phyloP scores from a whole-genome alignment of 768 basidiomycete species.

The Boletus tylopilopsis region DNA sequence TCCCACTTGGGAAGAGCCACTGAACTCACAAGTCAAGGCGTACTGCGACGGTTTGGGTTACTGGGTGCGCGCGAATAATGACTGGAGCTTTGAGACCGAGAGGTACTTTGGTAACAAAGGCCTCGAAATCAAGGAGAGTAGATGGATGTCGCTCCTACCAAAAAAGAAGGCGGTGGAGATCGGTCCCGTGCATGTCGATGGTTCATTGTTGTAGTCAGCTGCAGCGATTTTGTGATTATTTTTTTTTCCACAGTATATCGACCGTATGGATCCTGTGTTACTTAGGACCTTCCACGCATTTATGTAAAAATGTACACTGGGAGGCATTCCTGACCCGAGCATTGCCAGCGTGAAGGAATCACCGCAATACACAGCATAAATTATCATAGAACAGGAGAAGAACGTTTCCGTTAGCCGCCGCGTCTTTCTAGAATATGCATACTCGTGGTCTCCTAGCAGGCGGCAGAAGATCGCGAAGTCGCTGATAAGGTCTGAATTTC shows the following conservation, averaged over 20 bases:
- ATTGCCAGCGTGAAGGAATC: too few species aligned
- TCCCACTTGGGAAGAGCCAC: constrained; percentile 38
- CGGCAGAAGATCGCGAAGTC: too few species aligned
- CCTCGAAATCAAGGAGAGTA: constrained; percentile 26
- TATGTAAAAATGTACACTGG: too few species aligned
- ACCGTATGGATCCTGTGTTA: too few species aligned
- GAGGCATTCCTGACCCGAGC: too few species aligned
- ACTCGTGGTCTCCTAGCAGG: too few species aligned
- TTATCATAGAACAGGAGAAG: too few species aligned
- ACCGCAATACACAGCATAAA: too few species aligned
- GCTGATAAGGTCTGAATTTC: too few species aligned
- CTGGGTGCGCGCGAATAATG: constrained; percentile 48
- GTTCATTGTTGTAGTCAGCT: background rate
- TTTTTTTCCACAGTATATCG: background rate
- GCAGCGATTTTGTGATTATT: background rate
- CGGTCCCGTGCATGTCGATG: constrained; percentile 13
- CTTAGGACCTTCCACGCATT: too few species aligned
- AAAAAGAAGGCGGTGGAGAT: constrained; percentile 3
- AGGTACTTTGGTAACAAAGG: constrained; percentile 41
- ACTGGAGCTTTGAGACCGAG: constrained; percentile 48
- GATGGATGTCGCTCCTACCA: constrained; percentile 32
- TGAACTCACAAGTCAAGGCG: constrained; percentile 38
- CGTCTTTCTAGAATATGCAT: too few species aligned
- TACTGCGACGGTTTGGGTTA: constrained; percentile 48
- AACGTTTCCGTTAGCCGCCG: too few species aligned